These are phyloP conservation scores for Cystofilobasidium bisporidii DNA, from an alignment of 768 basidiomycete genomes.

Conservation along the genomic window DNA sequence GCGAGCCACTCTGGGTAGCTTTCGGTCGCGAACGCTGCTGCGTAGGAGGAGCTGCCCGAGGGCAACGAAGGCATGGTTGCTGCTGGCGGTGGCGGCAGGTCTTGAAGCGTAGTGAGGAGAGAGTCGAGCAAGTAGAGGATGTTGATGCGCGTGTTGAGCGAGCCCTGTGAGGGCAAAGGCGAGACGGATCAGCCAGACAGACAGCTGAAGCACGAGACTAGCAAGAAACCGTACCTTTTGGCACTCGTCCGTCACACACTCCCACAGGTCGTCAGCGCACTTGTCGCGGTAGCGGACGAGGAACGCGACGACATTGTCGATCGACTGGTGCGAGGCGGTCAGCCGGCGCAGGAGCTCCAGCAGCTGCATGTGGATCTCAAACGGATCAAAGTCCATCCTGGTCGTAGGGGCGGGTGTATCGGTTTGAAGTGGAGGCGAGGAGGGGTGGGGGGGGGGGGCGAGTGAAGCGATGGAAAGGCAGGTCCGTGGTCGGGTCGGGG, in stretches of 20 bases:
- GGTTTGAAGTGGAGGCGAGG: neutral
- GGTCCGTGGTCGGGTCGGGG: too few relatives aligned
- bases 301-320: conserved; percentile 75
- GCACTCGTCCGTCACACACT: conserved; percentile 81
- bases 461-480: too few relatives aligned
- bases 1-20: conserved; percentile 69
- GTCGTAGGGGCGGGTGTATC: too few relatives aligned
- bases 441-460: neutral
- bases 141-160: conserved; percentile 83
- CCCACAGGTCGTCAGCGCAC: conserved; percentile 89
- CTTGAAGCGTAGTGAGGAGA: conserved; percentile 42
- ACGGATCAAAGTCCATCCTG: conserved; percentile 37
- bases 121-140: conserved; percentile 84
- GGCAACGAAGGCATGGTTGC: conserved; percentile 23
- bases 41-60: conserved; percentile 29
- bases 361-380: conserved; percentile 56
- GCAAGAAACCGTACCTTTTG: conserved; percentile 54
- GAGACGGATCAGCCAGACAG: too few relatives aligned
- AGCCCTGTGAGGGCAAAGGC: conserved; percentile 47
- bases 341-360: conserved; percentile 53
- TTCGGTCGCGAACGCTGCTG: conserved; percentile 26
- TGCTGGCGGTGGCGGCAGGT: conserved; percentile 15
- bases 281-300: conserved; percentile 73
- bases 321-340: conserved; percentile 75
- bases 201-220: neutral